A percentile compares a stretch with the other conserved stretches of the same genome.
phyloP scores from a whole-genome alignment of 805 yeast genomes.

The Cyberlindnera lachancei region DNA sequence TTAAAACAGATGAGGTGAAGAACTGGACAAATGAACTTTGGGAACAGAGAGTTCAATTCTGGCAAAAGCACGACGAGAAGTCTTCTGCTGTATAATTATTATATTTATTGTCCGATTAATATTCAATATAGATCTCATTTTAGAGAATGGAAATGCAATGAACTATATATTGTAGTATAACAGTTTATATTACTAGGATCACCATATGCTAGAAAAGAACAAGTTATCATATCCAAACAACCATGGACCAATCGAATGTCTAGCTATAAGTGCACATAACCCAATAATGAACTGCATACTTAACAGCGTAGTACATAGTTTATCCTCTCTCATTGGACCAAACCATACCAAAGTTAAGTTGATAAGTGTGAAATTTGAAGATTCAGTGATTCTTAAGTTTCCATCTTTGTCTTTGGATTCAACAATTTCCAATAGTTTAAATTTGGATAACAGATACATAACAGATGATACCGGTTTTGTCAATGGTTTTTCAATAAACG shows the following conservation, averaged over 20 bases:
- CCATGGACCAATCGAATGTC: slow-evolving; percentile 83
- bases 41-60: slow-evolving; percentile 35
- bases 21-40: slow-evolving; percentile 58
- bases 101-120: too few species aligned
- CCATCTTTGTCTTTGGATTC: slow-evolving; percentile 9
- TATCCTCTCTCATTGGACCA: slow-evolving; percentile 87
- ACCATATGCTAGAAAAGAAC: slow-evolving; percentile 11
- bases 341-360: slow-evolving; percentile 76
- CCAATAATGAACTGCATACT: slow-evolving; percentile 62
- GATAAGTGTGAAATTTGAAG: slow-evolving; percentile 72
- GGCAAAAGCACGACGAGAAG: slow-evolving; percentile 21
- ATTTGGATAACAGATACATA: slow-evolving; percentile 37
- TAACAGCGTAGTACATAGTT: slow-evolving; percentile 54
- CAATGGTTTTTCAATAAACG: slow-evolving; percentile 27
- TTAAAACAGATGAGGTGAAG: slow-evolving; percentile 66
- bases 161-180: too few species aligned
- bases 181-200: too few species aligned
- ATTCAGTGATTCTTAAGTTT: slow-evolving; percentile 18
- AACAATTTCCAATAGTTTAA: slow-evolving; percentile 41
- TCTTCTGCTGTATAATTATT: too few species aligned
- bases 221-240: slow-evolving; percentile 86
- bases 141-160: too few species aligned
- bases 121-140: too few species aligned
- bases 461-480: slow-evolving; percentile 28
- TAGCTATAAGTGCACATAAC: slow-evolving; percentile 49